phyloP scores from a whole-genome alignment of 768 basidiomycete genomes.

The Leccinum incarnatum region DNA sequence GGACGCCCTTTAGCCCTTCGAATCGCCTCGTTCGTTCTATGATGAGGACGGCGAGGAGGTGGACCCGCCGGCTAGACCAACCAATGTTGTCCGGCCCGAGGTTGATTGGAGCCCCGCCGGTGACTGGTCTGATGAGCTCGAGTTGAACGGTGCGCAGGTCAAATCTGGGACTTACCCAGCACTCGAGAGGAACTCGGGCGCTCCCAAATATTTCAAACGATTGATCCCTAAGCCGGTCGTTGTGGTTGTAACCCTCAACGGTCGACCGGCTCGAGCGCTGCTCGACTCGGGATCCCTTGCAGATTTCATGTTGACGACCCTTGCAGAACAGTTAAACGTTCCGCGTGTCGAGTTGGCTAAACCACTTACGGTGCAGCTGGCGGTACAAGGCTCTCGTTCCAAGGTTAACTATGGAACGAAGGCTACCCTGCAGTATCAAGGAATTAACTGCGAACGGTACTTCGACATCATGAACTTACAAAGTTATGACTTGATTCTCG shows the following conservation, averaged over 20 bases:
- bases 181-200: background rate
- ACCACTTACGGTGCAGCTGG: constrained; percentile 29
- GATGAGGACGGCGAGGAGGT: too few relatives aligned
- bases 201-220: background rate
- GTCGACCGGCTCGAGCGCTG: too few relatives aligned
- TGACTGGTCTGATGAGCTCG: background rate
- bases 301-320: constrained; percentile 30
- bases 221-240: background rate
- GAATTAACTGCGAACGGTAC: constrained; percentile 13
- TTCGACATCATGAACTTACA: constrained; percentile 40
- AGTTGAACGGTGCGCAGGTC: background rate
- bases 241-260: too few relatives aligned
- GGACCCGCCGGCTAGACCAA: too few relatives aligned
- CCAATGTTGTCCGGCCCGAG: too few relatives aligned
- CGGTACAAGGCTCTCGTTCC: constrained; percentile 29
- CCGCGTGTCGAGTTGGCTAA: constrained; percentile 14
- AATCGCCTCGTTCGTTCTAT: too few relatives aligned
- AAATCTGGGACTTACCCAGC: background rate
- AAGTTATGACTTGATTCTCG: constrained; percentile 39
- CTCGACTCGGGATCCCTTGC: background rate
- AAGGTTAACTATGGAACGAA: constrained; percentile 17
- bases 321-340: constrained; percentile 29
- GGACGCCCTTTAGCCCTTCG: too few relatives aligned
- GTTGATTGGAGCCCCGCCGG: too few relatives aligned
- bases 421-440: constrained; percentile 15